phyloP scores from a whole-genome alignment of 306 rosid genomes.

The Senna siamea region DNA sequence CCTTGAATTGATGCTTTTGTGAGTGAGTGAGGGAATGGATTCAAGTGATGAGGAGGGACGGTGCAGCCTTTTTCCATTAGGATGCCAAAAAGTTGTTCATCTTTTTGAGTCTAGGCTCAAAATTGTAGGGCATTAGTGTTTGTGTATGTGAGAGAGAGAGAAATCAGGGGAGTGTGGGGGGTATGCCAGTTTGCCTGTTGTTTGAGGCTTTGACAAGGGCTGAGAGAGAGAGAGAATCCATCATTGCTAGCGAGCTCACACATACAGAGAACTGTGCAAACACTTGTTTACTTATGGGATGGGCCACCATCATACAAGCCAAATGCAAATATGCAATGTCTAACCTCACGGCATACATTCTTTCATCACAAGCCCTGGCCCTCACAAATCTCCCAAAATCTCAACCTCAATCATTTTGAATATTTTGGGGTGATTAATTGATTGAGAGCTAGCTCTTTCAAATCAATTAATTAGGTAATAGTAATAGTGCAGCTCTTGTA shows the following conservation, averaged over 20 bases:
- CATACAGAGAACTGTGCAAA: too few species aligned
- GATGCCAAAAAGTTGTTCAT: slow-evolving; percentile 48
- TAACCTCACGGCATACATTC: slow-evolving; percentile 37
- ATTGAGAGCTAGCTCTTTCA: not conserved
- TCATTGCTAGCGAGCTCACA: too few species aligned
- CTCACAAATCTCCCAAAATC: slow-evolving; percentile 51
- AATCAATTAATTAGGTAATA: too few species aligned
- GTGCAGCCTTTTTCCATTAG: slow-evolving; percentile 41
- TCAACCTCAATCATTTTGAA: slow-evolving; percentile 51
- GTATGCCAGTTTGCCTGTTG: too few species aligned
- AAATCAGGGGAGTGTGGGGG: too few species aligned
- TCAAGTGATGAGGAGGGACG: slow-evolving; percentile 27
- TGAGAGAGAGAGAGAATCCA: too few species aligned
- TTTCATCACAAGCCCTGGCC: not conserved
- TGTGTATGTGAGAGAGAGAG: not conserved
- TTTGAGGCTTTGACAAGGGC: too few species aligned
- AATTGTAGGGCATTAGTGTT: slow-evolving; percentile 47
- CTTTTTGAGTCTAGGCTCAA: slow-evolving; percentile 56
- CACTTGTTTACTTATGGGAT: slow-evolving; percentile 32
- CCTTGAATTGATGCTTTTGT: slow-evolving; percentile 34
- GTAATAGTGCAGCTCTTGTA: too few species aligned
- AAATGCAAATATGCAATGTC: slow-evolving; percentile 37
- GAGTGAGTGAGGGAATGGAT: slow-evolving; percentile 36
- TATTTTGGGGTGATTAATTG: not conserved
- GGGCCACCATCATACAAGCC: slow-evolving; percentile 46